Evolutionary conservation across 1,284 basidiomycete species (phyloP), one percentile per base, ranked within the genome.

Genomic region (Ustilago tritici): DNA sequence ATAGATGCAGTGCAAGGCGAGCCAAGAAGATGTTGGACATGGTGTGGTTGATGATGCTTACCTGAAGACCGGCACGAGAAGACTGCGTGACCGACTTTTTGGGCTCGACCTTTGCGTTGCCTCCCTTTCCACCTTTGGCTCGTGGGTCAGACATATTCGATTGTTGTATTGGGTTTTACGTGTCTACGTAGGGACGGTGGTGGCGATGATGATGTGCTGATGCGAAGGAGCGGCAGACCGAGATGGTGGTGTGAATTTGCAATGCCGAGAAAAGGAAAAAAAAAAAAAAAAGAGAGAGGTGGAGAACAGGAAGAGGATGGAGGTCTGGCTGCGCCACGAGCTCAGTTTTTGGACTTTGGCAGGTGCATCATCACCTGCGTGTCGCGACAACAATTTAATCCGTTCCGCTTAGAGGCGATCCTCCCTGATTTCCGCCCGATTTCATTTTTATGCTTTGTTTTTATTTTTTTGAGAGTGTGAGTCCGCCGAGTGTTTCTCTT

Each of bases 51-150:
- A 41, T 1, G 61, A 55, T 65, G 80, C 81, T 82, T 74, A 82
- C 81, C 76, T 82, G 81, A 62, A 82, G 76, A 71, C 81, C 81
- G 23, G 81, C 81, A 61, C 80, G 70, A n/a, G 72, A 57, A 56
- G 76, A 78, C 68, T 82, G 81, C 34, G 80, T 80, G 62, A 70
- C 62, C 71, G 67, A 61, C 73, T 79, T 82, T 62, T 73, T 76
- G 36, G 70, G 70, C 55, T 73, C 79, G 47, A 57, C 69, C 46
- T 79, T 79, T 60, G 75, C 68, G 62, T 72, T 75, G 47, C 78
- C 77, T 38, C 74, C 78, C 59, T 79, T 79, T 40, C 78, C 78
- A 32, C 79, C 79, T 35, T 78, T 78, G 35, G 77, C 73, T 47
- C 78, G 66, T 60, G 79, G 67, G 47, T 81, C 79, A 23, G 77